Percentiles rank a stretch among this genome's conserved stretches.
phyloP scores from a whole-genome alignment of 2,329 filamentous ascomycete genomes.

The Monilinia fructicola region DNA sequence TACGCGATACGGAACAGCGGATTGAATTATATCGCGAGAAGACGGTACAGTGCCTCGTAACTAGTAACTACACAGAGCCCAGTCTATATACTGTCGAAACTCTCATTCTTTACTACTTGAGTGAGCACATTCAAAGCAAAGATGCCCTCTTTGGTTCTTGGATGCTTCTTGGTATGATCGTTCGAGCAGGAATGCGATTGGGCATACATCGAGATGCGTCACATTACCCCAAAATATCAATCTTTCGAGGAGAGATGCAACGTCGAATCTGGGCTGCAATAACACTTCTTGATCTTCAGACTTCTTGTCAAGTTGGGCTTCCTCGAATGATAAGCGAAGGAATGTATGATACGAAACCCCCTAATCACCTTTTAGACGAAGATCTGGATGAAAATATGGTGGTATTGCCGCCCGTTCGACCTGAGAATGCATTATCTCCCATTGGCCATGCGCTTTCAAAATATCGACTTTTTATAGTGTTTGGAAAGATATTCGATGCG shows the following conservation, averaged over 20 bases:
- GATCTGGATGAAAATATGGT: constrained; percentile 59
- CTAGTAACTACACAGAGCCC: constrained; percentile 52
- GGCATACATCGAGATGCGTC: constrained; percentile 57
- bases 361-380: constrained; percentile 62
- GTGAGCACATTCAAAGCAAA: constrained; percentile 52
- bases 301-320: constrained; percentile 66
- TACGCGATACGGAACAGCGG: constrained; percentile 44
- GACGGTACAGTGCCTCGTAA: constrained; percentile 52
- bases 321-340: constrained; percentile 64
- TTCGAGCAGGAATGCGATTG: constrained; percentile 57
- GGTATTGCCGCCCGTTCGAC: constrained; percentile 55
- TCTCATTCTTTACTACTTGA: constrained; percentile 53
- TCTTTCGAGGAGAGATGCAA: constrained; percentile 61
- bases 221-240: constrained; percentile 48
- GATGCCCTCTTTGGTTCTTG: constrained; percentile 55
- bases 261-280: constrained; percentile 56
- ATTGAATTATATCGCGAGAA: constrained; percentile 51
- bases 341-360: constrained; percentile 61
- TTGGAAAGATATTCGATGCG: constrained; percentile 53
- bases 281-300: constrained; percentile 60
- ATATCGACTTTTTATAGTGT: constrained; percentile 48
- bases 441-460: constrained; percentile 56
- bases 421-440: constrained; percentile 55
- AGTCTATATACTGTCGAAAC: constrained; percentile 50
- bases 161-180: constrained; percentile 50